Evolutionary conservation across 129 eudicot genomes (phyloP).

Genomic region (Escallonia rubra): DNA sequence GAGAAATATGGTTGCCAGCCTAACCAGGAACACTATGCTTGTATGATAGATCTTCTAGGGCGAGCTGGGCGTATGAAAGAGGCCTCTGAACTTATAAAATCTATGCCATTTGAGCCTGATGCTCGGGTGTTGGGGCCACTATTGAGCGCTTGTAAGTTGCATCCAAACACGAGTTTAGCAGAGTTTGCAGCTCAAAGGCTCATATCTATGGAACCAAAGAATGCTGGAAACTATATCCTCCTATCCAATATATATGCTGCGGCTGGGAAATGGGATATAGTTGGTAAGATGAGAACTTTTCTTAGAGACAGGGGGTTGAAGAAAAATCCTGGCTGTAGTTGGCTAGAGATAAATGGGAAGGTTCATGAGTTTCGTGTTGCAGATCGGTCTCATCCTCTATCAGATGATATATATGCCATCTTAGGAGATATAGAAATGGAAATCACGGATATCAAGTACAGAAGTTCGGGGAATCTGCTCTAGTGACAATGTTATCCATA

Average conservation of each 20-base stretch:
- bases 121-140: conserved; percentile 25
- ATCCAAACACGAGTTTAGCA: conserved; percentile 12
- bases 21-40: conserved; percentile 27
- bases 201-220: conserved; percentile 17
- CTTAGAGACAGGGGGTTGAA: conserved; percentile 23
- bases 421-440: conserved; percentile 15
- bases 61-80: conserved; percentile 20
- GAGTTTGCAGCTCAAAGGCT: conserved; percentile 29
- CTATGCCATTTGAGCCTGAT: conserved; percentile 20
- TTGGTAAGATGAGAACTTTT: conserved; percentile 16
- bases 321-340: conserved; percentile 28
- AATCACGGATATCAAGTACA: conserved; percentile 3
- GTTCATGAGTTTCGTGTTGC: conserved; percentile 29
- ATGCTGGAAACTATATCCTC: conserved; percentile 24
- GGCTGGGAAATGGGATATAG: conserved; percentile 31
- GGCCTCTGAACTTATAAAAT: conserved; percentile 23
- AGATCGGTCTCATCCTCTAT: conserved; percentile 24
- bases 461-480: neutral
- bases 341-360: conserved; percentile 26
- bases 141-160: conserved; percentile 27
- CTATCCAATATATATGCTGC: conserved; percentile 32
- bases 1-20: conserved; percentile 18
- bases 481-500: neutral
- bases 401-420: conserved; percentile 16
- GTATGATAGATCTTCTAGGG: conserved; percentile 27